Evolutionary conservation across 371 early-diverging fungal species (phyloP).

Genomic region (Chytridium lagenaria): DNA sequence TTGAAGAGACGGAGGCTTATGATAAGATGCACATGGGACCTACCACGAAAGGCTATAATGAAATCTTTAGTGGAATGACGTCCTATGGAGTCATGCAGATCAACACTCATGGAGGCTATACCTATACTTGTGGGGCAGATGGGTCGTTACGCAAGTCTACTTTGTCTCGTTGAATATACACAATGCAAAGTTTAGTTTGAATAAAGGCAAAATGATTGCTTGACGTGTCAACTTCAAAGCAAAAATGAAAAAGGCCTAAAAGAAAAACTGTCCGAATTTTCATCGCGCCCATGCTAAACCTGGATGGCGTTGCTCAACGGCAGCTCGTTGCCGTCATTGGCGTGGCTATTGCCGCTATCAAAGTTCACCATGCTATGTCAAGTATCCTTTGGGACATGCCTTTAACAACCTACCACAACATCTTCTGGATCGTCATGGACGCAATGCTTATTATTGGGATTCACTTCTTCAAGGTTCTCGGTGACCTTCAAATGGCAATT

Average conservation of each 20-base stretch:
- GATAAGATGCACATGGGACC: conserved; percentile 14
- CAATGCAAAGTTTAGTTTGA: background rate
- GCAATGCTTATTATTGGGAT: conserved; percentile 32
- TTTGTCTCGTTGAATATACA: background rate
- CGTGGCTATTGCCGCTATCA: conserved; percentile 29
- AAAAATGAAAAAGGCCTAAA: too few species aligned
- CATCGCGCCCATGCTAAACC: background rate
- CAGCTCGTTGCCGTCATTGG: conserved; percentile 27
- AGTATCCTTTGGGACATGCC: background rate
- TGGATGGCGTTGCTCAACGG: conserved; percentile 42
- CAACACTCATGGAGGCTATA: conserved; percentile 43
- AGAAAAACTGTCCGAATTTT: background rate
- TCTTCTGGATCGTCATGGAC: conserved; percentile 39
- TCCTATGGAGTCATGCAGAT: conserved; percentile 61
- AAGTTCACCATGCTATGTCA: conserved; percentile 32
- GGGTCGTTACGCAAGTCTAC: conserved; percentile 50
- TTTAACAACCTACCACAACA: conserved; percentile 11
- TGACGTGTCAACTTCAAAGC: too few species aligned
- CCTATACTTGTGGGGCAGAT: conserved; percentile 59
- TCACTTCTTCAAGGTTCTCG: conserved; percentile 25
- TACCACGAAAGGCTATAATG: conserved; percentile 27
- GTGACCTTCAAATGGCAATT: too few species aligned
- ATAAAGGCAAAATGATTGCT: too few species aligned
- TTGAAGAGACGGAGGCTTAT: conserved; percentile 57
- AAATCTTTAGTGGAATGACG: conserved; percentile 51